Percentiles rank a stretch among this genome's conserved stretches.
phyloP scores from a whole-genome alignment of 192 early-diverging fungal species.

The Backusella psychrophila region DNA sequence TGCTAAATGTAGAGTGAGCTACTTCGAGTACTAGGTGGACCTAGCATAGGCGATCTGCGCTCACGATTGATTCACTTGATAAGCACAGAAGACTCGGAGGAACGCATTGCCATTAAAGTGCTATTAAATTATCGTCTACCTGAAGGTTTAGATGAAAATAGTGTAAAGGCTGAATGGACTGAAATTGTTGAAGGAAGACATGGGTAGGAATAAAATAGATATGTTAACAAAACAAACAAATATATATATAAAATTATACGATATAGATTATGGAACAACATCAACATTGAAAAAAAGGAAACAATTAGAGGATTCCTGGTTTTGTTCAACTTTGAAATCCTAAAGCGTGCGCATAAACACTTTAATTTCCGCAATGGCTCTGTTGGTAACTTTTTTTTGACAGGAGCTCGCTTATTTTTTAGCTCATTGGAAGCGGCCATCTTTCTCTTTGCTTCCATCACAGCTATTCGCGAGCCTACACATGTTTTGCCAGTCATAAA shows the following conservation, averaged over 20 bases:
- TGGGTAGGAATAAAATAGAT: constrained; percentile 32
- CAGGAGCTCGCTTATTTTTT: constrained; percentile 72
- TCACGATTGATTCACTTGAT: constrained; percentile 62
- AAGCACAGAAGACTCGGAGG: constrained; percentile 37
- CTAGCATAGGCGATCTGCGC: constrained; percentile 71
- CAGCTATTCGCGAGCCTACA: constrained; percentile 59
- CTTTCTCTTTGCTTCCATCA: constrained; percentile 69
- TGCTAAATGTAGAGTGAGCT: constrained; percentile 49
- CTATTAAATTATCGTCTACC: constrained; percentile 68
- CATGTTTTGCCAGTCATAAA: constrained; percentile 65
- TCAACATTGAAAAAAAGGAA: constrained; percentile 52
- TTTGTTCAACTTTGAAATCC: constrained; percentile 62
- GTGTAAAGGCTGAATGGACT: constrained; percentile 67
- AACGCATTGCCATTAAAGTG: constrained; percentile 61
- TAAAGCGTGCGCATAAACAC: constrained; percentile 53
- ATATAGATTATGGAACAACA: constrained; percentile 41
- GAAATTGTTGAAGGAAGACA: constrained; percentile 73
- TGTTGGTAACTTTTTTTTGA: constrained; percentile 78
- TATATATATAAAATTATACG: background rate
- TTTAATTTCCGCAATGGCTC: constrained; percentile 74
- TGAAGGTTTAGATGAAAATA: constrained; percentile 37
- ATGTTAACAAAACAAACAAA: background rate
- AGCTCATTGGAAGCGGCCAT: constrained; percentile 65
- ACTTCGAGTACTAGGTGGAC: constrained; percentile 68
- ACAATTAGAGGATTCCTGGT: constrained; percentile 70